phyloP scores from a whole-genome alignment of 805 yeast species.

The Candida anglica region DNA sequence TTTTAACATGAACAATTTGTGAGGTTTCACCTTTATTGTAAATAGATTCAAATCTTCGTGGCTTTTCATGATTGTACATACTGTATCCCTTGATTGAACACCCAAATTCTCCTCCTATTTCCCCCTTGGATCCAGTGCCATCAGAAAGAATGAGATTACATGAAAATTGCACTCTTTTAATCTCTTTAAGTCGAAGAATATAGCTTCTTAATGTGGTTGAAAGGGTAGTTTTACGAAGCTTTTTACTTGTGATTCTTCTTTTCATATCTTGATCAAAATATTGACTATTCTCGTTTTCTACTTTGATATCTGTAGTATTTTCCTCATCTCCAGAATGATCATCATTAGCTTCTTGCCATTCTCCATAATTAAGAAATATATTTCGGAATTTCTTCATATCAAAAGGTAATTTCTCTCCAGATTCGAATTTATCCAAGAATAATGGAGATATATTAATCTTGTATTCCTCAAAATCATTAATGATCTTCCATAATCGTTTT shows the following conservation, averaged over 20 bases:
- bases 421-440: slow-evolving; percentile 38
- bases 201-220: slow-evolving; percentile 41
- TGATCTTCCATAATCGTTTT: slow-evolving; percentile 49
- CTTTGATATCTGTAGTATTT: not conserved
- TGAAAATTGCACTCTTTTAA: slow-evolving; percentile 58
- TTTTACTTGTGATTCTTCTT: slow-evolving; percentile 9
- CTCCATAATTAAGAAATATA: slow-evolving; percentile 43
- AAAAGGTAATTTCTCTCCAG: slow-evolving; percentile 20
- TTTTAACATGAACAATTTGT: slow-evolving; percentile 47
- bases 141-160: slow-evolving; percentile 58
- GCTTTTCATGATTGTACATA: slow-evolving; percentile 51
- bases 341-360: slow-evolving; percentile 4
- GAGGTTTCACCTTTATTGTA: slow-evolving; percentile 51
- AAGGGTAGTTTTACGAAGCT: slow-evolving; percentile 27
- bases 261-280: not conserved
- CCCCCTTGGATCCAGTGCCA: slow-evolving; percentile 16
- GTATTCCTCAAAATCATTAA: slow-evolving; percentile 56
- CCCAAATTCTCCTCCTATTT: slow-evolving; percentile 34
- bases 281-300: slow-evolving; percentile 3
- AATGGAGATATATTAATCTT: slow-evolving; percentile 59
- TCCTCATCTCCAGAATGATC: slow-evolving; percentile 10
- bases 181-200: slow-evolving; percentile 55
- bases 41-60: slow-evolving; percentile 47
- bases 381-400: slow-evolving; percentile 48
- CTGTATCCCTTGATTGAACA: slow-evolving; percentile 73